phyloP scores from a whole-genome alignment of 257 asterid genomes.

The Gentiana macrophylla region DNA sequence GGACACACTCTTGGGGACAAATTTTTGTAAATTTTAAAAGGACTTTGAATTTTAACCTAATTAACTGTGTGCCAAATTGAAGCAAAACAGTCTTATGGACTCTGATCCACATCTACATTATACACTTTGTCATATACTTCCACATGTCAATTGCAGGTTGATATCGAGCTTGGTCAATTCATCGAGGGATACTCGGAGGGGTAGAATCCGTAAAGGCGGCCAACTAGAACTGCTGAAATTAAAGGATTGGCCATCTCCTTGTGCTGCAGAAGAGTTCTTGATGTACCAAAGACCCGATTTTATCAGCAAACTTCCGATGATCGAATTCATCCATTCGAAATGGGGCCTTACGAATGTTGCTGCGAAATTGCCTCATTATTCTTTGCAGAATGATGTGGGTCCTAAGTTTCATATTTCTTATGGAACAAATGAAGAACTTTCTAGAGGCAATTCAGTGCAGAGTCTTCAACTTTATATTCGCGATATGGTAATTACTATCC shows the following conservation, averaged over 20 bases:
- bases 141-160: conserved; percentile 44
- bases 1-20: no score
- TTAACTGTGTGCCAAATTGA: no score
- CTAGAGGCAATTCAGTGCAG: conserved; percentile 51
- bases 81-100: no score
- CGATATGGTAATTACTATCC: conserved; percentile 59
- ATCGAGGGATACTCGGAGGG: conserved; percentile 74
- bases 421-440: conserved; percentile 61
- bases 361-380: conserved; percentile 93
- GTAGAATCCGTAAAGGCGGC: conserved; percentile 65
- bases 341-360: conserved; percentile 99
- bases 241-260: conserved; percentile 98
- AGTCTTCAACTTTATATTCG: conserved; percentile 84
- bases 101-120: conserved; percentile 4
- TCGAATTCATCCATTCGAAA: conserved; percentile 92
- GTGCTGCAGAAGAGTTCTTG: conserved; percentile 89
- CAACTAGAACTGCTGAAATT: conserved; percentile 60
- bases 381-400: conserved; percentile 97
- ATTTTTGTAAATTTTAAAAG: no score
- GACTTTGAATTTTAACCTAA: no score
- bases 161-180: conserved; percentile 72
- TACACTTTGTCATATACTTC: conserved; percentile 14
- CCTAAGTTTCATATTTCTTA: conserved; percentile 80
- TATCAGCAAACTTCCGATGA: conserved; percentile 79
- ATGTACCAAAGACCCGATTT: conserved; percentile 92